Evolutionary conservation across 23 red algal species (phyloP), one percentile per base, ranked within the genome.

Genomic region (Pyropia haitanensis): DNA sequence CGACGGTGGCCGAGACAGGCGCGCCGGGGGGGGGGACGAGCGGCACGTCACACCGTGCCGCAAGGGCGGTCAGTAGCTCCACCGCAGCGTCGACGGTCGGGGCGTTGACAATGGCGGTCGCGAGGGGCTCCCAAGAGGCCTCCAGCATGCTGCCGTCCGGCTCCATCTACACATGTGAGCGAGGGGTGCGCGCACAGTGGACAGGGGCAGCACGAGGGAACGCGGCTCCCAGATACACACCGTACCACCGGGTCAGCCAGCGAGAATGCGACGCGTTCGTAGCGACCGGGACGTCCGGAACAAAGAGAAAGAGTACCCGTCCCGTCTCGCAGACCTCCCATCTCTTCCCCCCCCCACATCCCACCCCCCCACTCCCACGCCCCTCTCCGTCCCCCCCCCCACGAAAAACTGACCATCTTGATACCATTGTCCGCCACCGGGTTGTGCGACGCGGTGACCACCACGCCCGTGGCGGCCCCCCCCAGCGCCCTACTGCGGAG

Each of bases 391-490:
- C 17, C 3, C 44, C 21, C 20, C 65, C 80, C 39, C 39, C 39
- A 46, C 4, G 2, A 12, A 12, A 46, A 7, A 46, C 39, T 46
- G 58, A 91, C 80, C 6, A 98, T 53, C 80, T 98, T 98, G 15
- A 91, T 23, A 2, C 94, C 94, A 69, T 98, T 98, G 49, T 98
- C 94, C 21, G 12, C 22, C 3, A 67, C 50, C 20, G 94, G 94
- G 56, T 98, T 98, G 73, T 98, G 94, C 5, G 85, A 91, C 46
- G 94, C 94, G 13, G 94, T 98, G 22, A 98, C 75, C 94, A 98
- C 91, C 15, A 91, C 56, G 16, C 94, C 94, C 25, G 87, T 80
- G 51, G 78, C 86, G 27, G 63, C 28, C 44, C 77, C 70, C 29
- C 48, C 56, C 18, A 89, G 18, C 14, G 68, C 60, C 12, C 61